A percentile compares a stretch with the other conserved stretches of the same genome.
phyloP scores from a whole-genome alignment of 768 basidiomycete genomes.

The Tulasnella sp. region DNA sequence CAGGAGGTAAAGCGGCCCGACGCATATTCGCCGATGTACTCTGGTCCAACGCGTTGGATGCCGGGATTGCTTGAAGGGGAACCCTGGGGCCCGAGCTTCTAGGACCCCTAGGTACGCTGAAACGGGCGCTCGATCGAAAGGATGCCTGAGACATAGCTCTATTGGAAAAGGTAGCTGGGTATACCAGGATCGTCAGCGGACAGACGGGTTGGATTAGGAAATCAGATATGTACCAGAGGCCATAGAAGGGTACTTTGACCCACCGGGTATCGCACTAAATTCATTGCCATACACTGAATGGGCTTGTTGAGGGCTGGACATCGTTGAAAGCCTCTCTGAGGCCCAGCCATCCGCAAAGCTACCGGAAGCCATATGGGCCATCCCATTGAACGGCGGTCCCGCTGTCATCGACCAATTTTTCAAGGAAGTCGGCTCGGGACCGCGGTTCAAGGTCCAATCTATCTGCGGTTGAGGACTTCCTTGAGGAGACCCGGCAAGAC shows the following conservation, averaged over 20 bases:
- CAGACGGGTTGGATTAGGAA: neutral
- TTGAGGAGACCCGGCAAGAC: no score
- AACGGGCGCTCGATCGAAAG: no score
- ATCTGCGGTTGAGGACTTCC: neutral
- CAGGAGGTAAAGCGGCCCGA: no score
- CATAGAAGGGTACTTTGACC: neutral
- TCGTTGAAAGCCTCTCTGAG: neutral
- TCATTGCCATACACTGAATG: neutral
- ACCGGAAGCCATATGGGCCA: neutral
- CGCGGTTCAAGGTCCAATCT: neutral
- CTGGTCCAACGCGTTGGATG: slow-evolving; percentile 30
- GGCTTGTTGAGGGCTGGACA: neutral
- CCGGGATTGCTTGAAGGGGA: slow-evolving; percentile 45
- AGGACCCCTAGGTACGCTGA: no score
- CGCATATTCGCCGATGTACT: slow-evolving; percentile 30
- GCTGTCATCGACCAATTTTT: neutral
- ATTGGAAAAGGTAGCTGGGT: no score
- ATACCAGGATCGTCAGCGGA: neutral
- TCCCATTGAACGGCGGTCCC: neutral
- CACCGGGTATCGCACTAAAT: slow-evolving; percentile 3
- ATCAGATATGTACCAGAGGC: neutral
- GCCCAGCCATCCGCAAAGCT: neutral
- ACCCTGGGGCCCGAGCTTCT: neutral
- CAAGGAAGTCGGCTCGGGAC: neutral
- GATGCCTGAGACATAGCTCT: no score